phyloP scores from a whole-genome alignment of 345 rosid genomes.

The Eucalyptus shirleyi region DNA sequence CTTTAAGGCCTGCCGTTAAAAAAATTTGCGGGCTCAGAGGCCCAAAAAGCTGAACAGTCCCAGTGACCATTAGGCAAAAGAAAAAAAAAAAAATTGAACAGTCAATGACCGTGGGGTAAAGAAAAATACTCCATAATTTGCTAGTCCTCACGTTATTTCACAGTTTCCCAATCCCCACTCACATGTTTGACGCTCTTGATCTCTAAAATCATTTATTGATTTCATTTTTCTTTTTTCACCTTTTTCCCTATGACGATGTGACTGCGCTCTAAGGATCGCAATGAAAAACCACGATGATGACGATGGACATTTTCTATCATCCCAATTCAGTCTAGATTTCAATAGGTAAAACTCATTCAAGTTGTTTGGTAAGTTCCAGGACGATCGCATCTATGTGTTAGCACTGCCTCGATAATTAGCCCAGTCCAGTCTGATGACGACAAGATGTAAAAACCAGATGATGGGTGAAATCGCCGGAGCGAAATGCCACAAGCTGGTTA shows the following conservation, averaged over 20 bases:
- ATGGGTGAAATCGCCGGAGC: neutral
- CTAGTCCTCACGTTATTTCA: neutral
- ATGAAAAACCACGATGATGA: neutral
- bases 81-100: neutral
- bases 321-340: neutral
- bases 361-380: neutral
- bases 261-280: rapidly evolving
- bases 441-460: neutral
- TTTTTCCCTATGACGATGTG: neutral
- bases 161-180: neutral
- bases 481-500: neutral
- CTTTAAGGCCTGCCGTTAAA: neutral
- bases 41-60: neutral
- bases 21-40: neutral
- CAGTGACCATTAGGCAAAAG: neutral
- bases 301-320: neutral
- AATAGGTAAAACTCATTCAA: neutral
- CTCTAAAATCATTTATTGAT: neutral
- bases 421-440: neutral
- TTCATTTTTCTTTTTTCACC: neutral
- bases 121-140: neutral
- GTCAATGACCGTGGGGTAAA: neutral
- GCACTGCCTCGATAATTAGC: neutral
- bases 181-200: neutral
- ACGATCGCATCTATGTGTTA: neutral